phyloP scores from a whole-genome alignment of 1,284 basidiomycete genomes.

The Xerocomus minutiporus region DNA sequence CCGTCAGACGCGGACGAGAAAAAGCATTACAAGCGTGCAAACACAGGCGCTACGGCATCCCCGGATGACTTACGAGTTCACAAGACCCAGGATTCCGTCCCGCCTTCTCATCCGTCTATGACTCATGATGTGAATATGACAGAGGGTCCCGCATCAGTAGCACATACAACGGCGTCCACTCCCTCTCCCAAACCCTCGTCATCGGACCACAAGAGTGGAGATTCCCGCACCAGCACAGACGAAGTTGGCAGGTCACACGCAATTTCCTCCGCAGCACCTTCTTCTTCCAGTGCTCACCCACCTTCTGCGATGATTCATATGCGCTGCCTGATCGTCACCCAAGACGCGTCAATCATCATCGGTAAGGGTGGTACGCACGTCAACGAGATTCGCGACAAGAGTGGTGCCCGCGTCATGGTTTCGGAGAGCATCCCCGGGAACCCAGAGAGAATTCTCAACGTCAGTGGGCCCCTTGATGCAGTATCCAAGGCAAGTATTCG shows the following conservation, averaged over 20 bases:
- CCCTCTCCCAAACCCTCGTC: slow-evolving; percentile 44
- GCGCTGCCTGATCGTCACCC: slow-evolving; percentile 96
- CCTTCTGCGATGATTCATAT: slow-evolving; percentile 81
- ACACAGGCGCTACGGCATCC: slow-evolving; percentile 60
- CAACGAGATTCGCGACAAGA: slow-evolving; percentile 98
- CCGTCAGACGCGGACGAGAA: slow-evolving; percentile 76
- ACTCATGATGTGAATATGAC: slow-evolving; percentile 60
- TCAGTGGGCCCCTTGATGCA: slow-evolving; percentile 95
- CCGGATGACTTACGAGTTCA: slow-evolving; percentile 53
- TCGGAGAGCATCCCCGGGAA: slow-evolving; percentile 97
- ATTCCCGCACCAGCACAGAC: slow-evolving; percentile 33
- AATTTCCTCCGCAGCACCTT: slow-evolving; percentile 43
- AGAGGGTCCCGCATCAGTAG: slow-evolving; percentile 43
- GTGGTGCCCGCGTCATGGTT: slow-evolving; percentile 90
- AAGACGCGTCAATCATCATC: slow-evolving; percentile 99
- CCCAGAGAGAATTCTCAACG: slow-evolving; percentile 96
- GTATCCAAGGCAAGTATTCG: slow-evolving; percentile 81
- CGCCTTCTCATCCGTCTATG: slow-evolving; percentile 42
- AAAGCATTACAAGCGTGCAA: slow-evolving; percentile 76
- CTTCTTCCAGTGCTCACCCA: slow-evolving; percentile 44
- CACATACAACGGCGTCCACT: slow-evolving; percentile 55
- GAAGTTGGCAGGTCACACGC: slow-evolving; percentile 32
- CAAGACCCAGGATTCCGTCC: slow-evolving; percentile 38
- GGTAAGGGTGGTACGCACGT: slow-evolving; percentile 95
- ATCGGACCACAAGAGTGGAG: slow-evolving; percentile 38